Evolutionary conservation across 768 basidiomycete genomes (phyloP).

Genomic region (Termitomyces eurrhizus): DNA sequence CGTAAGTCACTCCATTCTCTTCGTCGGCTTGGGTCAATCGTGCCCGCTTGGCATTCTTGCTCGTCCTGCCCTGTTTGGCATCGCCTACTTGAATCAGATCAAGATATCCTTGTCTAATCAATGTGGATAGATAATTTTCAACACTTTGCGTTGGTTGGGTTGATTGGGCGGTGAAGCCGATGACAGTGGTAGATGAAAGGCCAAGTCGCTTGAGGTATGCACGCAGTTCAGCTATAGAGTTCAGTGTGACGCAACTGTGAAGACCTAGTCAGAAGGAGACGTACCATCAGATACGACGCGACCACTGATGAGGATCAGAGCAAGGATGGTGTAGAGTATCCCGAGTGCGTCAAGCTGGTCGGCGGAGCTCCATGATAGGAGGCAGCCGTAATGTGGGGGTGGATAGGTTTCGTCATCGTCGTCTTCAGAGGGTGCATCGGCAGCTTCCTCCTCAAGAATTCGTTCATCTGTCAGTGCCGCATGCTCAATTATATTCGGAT

Average conservation of each 20-base stretch:
- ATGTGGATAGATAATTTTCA: constrained; percentile 59
- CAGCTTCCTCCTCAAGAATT: constrained; percentile 43
- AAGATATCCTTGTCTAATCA: constrained; percentile 74
- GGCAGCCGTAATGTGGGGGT: constrained; percentile 54
- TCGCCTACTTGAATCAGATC: constrained; percentile 60
- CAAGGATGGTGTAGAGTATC: constrained; percentile 76
- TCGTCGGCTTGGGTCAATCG: constrained; percentile 43
- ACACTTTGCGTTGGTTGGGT: constrained; percentile 51
- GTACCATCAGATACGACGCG: constrained; percentile 70
- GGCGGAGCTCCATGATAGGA: constrained; percentile 66
- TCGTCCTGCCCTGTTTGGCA: constrained; percentile 31
- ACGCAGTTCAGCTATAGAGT: constrained; percentile 62
- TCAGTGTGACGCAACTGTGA: not conserved
- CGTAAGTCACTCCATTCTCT: constrained; percentile 41
- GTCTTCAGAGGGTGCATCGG: constrained; percentile 48
- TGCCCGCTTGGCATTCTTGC: constrained; percentile 46
- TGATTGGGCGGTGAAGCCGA: constrained; percentile 50
- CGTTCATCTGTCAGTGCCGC: constrained; percentile 55
- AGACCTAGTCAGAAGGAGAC: constrained; percentile 21
- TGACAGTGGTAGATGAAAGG: constrained; percentile 40
- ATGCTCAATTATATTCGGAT: constrained; percentile 56
- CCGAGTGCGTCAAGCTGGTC: constrained; percentile 72
- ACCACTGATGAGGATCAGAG: constrained; percentile 80
- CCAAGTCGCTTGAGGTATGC: constrained; percentile 65
- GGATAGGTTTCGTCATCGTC: constrained; percentile 40